Base-by-base conservation (phyloP, 208 protist genomes). In the Crithidia acanthocephali region DNA sequence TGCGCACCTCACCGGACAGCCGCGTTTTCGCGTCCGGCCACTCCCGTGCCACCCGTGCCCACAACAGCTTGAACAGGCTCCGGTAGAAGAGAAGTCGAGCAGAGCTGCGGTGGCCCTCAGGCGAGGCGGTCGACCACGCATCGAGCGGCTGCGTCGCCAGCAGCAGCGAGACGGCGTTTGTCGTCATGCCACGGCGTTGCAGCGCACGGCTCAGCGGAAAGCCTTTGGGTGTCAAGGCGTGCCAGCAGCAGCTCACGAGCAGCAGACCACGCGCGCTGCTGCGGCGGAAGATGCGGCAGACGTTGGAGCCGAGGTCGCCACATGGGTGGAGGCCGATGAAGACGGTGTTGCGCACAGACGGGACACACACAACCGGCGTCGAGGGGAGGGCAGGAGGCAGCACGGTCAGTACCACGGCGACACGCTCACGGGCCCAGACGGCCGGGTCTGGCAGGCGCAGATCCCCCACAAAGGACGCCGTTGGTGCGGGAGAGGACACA, bases 161-260 rank as follows among this genome's bases (percentile, higher is more conserved):
- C 37, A 92, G 74, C 16, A 97, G 73, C 7, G 88, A 92, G 0
- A 97, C 10, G 18, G 75, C 67, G 22, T 88, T 63, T 13, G 71
- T 80, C 13, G 73, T 60, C 76, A 92, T 74, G 23, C 83, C 83
- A n/a, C 83, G 81, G 0, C 65, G 60, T 59, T 60, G 71, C 15
- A 95, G 45, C 33, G 84, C 81, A 8, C n/a, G 44, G 63, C 86
- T 93, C 0, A 95, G 73, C 8, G 92, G 92, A 65, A 97, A 97
- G 2, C 87, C 88, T 0, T 66, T 25, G 27, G 71, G 59, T 23
- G 90, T 95, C 15, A 97, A 67, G 0, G 88, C 82, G 58, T 97
- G 88, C 92, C 92, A 97, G 74, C 92, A 97, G 75, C 92, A 97
- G 80, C 92, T 97, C 23, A 97, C 92, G 11, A 97, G 85, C 68